These are phyloP conservation scores for Davidsoniella virescens DNA, from an alignment of 2,329 filamentous ascomycete genomes.

Conservation along the genomic window DNA sequence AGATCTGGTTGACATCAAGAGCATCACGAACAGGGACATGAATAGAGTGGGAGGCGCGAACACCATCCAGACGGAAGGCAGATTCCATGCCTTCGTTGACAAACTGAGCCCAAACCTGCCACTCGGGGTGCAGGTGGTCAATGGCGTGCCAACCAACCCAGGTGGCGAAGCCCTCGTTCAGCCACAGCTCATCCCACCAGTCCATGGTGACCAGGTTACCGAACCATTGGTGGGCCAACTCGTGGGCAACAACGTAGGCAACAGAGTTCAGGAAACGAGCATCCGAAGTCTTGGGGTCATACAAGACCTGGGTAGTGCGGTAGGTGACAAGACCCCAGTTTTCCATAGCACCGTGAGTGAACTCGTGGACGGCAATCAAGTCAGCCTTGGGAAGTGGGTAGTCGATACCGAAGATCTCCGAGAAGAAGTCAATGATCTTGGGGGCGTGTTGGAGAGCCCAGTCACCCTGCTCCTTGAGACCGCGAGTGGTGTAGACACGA, in stretches of 20 bases:
- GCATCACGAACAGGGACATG: conserved; percentile 90
- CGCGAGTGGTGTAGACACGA: conserved; percentile 85
- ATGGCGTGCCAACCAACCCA: conserved; percentile 95
- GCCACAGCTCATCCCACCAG: conserved; percentile 89
- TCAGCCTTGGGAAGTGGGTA: conserved; percentile 89
- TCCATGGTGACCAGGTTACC: conserved; percentile 93
- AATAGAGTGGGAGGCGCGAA: conserved; percentile 87
- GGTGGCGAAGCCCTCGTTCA: conserved; percentile 93
- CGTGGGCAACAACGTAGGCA: conserved; percentile 95
- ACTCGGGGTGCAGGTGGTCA: conserved; percentile 85
- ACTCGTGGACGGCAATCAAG: conserved; percentile 81
- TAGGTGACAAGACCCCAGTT: conserved; percentile 97
- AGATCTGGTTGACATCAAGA: conserved; percentile 93
- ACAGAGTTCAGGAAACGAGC: conserved; percentile 82
- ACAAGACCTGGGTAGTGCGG: conserved; percentile 87
- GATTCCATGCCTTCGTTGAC: conserved; percentile 87
- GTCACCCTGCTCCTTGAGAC: conserved; percentile 80
- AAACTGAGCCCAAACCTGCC: conserved; percentile 96
- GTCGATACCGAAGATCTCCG: conserved; percentile 82
- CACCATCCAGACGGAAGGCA: conserved; percentile 76
- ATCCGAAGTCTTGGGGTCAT: conserved; percentile 83
- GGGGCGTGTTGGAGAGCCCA: conserved; percentile 85
- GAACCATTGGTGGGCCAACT: conserved; percentile 93
- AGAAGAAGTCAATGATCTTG: conserved; percentile 92
- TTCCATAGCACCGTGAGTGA: conserved; percentile 79